These are phyloP conservation scores for Ceriops zippeliana DNA, from an alignment of 345 rosid genomes.

Conservation along the genomic window DNA sequence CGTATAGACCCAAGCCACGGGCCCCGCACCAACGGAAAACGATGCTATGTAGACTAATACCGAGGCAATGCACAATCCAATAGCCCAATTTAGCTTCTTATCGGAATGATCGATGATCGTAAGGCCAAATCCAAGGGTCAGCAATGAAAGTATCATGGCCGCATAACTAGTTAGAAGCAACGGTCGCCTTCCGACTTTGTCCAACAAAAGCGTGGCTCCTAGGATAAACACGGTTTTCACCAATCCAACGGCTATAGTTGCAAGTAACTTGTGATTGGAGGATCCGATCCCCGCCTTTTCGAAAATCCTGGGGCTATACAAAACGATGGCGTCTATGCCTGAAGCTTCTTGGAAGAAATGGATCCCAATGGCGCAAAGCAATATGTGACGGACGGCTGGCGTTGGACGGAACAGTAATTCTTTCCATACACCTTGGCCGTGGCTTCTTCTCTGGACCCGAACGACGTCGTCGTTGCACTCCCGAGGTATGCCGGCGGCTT, in stretches of 20 bases:
- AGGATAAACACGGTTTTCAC: conserved; percentile 60
- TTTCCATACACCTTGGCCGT: conserved; percentile 67
- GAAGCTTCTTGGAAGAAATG: conserved; percentile 86
- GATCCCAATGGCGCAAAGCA: conserved; percentile 64
- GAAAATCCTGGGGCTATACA: conserved; percentile 82
- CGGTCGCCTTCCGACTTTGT: conserved; percentile 68
- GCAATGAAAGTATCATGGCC: conserved; percentile 59
- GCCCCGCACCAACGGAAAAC: conserved; percentile 90
- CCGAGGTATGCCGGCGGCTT: conserved; percentile 70
- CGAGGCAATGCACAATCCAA: conserved; percentile 46
- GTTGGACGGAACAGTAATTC: conserved; percentile 62
- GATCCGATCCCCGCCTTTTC: conserved; percentile 63
- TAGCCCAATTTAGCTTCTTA: conserved; percentile 55
- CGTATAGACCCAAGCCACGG: conserved; percentile 75
- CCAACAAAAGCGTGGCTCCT: conserved; percentile 66
- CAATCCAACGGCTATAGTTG: conserved; percentile 77
- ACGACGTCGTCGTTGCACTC: conserved; percentile 74
- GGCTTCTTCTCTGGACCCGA: conserved; percentile 29
- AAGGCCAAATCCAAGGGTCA: conserved; percentile 42
- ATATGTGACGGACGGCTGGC: conserved; percentile 58
- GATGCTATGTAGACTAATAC: conserved; percentile 58
- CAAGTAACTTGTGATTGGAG: conserved; percentile 44
- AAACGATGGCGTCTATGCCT: conserved; percentile 80
- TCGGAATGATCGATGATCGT: conserved; percentile 44
- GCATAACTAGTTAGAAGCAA: conserved; percentile 63